These are phyloP conservation scores for Apiospora sp. DNA, from an alignment of 2,329 filamentous ascomycete species.

Conservation along the genomic window DNA sequence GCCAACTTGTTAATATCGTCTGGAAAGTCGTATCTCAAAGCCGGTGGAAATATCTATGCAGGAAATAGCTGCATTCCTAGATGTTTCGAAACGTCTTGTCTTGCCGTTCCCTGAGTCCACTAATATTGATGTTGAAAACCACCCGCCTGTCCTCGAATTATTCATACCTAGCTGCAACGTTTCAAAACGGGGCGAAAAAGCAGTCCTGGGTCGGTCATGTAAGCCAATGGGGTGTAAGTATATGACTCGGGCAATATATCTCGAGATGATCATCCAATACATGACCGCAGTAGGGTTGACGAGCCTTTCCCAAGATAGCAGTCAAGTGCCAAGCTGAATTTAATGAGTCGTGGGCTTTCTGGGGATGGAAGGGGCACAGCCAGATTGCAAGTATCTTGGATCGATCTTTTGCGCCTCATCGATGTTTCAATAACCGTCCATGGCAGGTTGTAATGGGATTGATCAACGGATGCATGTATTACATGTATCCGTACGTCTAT, in stretches of 20 bases:
- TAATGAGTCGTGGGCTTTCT: not conserved
- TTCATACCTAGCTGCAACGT: not conserved
- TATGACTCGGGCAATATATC: not conserved
- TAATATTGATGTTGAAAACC: not conserved
- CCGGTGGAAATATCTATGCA: not conserved
- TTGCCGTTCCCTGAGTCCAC: not conserved
- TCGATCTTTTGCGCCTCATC: not conserved
- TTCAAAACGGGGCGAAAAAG: not conserved
- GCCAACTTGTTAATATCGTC: not conserved
- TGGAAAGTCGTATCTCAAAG: not conserved
- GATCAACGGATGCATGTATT: not conserved
- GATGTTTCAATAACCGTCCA: not conserved
- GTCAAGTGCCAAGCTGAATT: not conserved
- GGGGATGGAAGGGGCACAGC: not conserved
- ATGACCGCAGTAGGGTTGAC: not conserved
- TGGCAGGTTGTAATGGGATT: not conserved
- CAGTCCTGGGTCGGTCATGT: not conserved
- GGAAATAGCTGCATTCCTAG: not conserved
- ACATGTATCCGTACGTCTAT: not conserved
- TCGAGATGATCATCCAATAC: not conserved
- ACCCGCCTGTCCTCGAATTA: not conserved
- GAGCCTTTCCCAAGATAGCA: constrained; percentile 3
- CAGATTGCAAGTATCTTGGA: not conserved
- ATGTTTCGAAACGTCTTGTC: constrained; percentile 1
- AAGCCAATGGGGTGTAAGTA: not conserved